phyloP scores from a whole-genome alignment of 2,329 filamentous ascomycete genomes.

The Graphiopsis chlorocephala region DNA sequence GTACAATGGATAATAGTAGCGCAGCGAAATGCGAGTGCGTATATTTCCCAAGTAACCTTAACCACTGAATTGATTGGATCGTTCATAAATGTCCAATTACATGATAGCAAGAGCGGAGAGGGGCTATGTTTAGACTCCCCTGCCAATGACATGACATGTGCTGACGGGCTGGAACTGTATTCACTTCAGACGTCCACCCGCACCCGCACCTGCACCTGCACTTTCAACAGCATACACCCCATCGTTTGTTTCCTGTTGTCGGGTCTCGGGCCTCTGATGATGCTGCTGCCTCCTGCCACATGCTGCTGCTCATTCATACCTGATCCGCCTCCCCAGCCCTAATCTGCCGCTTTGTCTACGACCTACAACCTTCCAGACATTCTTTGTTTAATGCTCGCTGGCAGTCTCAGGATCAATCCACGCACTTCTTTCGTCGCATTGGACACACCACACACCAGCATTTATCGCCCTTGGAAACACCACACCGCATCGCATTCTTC shows the following conservation, averaged over 20 bases:
- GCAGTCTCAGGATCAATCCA: background rate
- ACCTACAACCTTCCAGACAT: conserved; percentile 3
- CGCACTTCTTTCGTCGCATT: background rate
- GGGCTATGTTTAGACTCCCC: background rate
- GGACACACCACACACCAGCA: background rate
- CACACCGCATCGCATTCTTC: background rate
- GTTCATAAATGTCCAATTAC: background rate
- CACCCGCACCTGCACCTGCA: background rate
- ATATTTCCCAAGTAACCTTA: too few species aligned
- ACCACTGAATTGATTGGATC: too few species aligned
- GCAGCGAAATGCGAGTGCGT: too few species aligned
- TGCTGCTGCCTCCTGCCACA: background rate
- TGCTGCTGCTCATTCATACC: background rate
- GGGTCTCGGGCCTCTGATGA: background rate
- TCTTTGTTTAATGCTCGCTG: background rate
- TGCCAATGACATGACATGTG: background rate
- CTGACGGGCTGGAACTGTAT: background rate
- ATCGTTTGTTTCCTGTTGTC: background rate
- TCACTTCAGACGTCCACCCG: background rate
- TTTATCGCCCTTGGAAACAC: background rate
- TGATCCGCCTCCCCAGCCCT: conserved; percentile 10
- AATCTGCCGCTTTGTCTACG: conserved; percentile 6
- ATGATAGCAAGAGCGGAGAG: background rate
- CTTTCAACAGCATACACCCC: background rate
- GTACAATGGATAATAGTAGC: too few species aligned